Base-by-base conservation (phyloP, 1,139 yeast genomes). In the Suhomyces bokatorum region DNA sequence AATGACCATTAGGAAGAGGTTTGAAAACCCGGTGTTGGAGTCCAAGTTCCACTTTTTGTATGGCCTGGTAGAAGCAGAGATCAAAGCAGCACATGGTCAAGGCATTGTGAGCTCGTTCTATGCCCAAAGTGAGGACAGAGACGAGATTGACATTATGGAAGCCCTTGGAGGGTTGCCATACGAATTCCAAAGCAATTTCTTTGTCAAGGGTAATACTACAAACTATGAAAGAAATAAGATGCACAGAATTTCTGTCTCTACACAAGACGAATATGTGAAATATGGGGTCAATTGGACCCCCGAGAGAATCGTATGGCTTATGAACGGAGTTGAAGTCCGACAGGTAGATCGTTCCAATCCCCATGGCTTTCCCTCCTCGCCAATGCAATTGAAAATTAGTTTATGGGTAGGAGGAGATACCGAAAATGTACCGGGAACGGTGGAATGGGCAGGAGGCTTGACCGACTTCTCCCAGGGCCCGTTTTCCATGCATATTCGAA, bases 71-170 rank as follows among this genome's bases (percentile, higher is more conserved):
- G 76, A 70, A 49, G 74, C 69, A 3, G 73, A 69, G 24, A 58
- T 73, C 11, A 56, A 54, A 45, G 73, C 70, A 0, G 65, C 77
- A 1, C 30, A 45, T 0, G 81, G 80, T 0, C 52, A 49, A 7
- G 80, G 80, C 0, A 64, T 76, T n/a, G 64, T 76, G 9, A 64
- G 73, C 28, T 69, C 77, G 9, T 63, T 74, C 37, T 76, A 75
- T 52, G 54, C 75, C 20, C 80, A 75, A 53, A 67, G 75, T 47
- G 75, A 74, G 48, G 78, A 72, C 52, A 59, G 69, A 46, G 81
- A 76, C 54, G 80, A 75, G 47, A 73, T 76, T 35, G 80, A 75
- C 48, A 54, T 73, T 10, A 70, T 67, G 20, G 80, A 76, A 46
- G 54, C 72, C 28, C 70, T 75, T 52, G 79, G 80, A 3, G 69